phyloP scores from a whole-genome alignment of 352 stramenopile species.

The Phytophthora cryptogea region DNA sequence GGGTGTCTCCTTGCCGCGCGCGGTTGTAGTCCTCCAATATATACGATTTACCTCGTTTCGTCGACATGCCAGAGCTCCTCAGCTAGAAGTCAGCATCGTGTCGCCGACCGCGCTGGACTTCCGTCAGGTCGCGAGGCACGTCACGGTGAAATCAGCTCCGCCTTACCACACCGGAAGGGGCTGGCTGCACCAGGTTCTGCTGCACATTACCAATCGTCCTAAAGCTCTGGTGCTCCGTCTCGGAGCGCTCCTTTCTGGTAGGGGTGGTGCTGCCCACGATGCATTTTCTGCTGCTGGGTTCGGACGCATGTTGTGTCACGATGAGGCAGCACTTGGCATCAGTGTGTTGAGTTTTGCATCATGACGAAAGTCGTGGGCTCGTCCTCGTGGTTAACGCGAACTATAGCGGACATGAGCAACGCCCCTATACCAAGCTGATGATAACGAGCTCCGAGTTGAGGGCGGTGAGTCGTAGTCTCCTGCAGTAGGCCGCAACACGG shows the following conservation, averaged over 20 bases:
- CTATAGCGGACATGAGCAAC: too few relatives aligned
- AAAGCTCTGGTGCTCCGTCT: background rate
- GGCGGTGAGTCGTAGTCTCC: too few relatives aligned
- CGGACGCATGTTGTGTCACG: too few relatives aligned
- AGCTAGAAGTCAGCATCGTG: conserved; percentile 21
- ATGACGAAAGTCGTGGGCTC: too few relatives aligned
- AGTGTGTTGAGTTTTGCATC: too few relatives aligned
- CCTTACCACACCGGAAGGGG: conserved; percentile 21
- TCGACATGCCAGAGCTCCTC: conserved; percentile 20
- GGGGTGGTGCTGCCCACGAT: background rate
- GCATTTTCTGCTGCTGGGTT: conserved; percentile 17
- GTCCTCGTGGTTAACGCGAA: too few relatives aligned
- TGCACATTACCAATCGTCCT: conserved; percentile 16
- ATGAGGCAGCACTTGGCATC: too few relatives aligned
- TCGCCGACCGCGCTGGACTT: conserved; percentile 1
- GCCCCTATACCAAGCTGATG: too few relatives aligned
- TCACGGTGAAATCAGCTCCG: conserved; percentile 15
- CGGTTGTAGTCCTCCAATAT: conserved; percentile 28
- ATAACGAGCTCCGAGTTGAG: too few relatives aligned
- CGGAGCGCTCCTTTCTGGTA: background rate
- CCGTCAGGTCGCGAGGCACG: conserved; percentile 6
- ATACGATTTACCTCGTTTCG: conserved; percentile 25
- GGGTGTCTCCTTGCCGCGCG: conserved; percentile 4
- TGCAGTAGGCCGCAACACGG: background rate
- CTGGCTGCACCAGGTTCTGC: too few relatives aligned